Evolutionary conservation across 371 early-diverging fungal genomes (phyloP).

Genomic region (Haplosporangium sp.): DNA sequence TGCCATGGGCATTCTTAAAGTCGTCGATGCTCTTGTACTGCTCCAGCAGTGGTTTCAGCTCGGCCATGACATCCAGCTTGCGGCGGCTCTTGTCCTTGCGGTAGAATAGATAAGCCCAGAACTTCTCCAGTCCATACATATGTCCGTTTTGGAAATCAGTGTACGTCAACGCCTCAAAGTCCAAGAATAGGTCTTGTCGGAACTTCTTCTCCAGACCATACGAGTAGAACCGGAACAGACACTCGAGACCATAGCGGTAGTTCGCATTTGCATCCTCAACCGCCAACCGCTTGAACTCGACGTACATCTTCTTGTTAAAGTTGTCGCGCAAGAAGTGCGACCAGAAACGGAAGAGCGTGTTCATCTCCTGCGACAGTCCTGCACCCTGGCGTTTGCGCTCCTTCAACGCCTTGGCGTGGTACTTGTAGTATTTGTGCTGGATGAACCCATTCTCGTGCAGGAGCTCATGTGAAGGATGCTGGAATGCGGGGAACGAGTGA

Average conservation of each 20-base stretch:
- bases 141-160: slow-evolving; percentile 79
- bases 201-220: slow-evolving; percentile 94
- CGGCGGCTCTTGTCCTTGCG: slow-evolving; percentile 86
- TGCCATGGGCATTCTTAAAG: slow-evolving; percentile 65
- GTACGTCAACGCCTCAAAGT: slow-evolving; percentile 88
- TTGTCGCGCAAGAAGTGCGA: slow-evolving; percentile 96
- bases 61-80: slow-evolving; percentile 73
- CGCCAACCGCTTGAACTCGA: slow-evolving; percentile 91
- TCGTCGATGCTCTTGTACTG: slow-evolving; percentile 79
- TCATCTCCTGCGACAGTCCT: slow-evolving; percentile 98
- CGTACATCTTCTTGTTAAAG: slow-evolving; percentile 93
- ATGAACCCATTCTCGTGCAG: slow-evolving; percentile 95
- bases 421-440: slow-evolving; percentile 96
- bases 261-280: slow-evolving; percentile 91
- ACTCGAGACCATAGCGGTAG: slow-evolving; percentile 96
- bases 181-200: slow-evolving; percentile 85
- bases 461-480: slow-evolving; percentile 95
- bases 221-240: slow-evolving; percentile 96
- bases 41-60: slow-evolving; percentile 69
- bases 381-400: slow-evolving; percentile 92
- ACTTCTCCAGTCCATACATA: slow-evolving; percentile 94
- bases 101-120: slow-evolving; percentile 95
- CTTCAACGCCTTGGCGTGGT: slow-evolving; percentile 93
- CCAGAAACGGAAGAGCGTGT: slow-evolving; percentile 98
- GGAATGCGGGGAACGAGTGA: slow-evolving; percentile 86